Evolutionary conservation across 352 stramenopile genomes (phyloP).

Genomic region (Hyaloperonospora arabidopsidis): DNA sequence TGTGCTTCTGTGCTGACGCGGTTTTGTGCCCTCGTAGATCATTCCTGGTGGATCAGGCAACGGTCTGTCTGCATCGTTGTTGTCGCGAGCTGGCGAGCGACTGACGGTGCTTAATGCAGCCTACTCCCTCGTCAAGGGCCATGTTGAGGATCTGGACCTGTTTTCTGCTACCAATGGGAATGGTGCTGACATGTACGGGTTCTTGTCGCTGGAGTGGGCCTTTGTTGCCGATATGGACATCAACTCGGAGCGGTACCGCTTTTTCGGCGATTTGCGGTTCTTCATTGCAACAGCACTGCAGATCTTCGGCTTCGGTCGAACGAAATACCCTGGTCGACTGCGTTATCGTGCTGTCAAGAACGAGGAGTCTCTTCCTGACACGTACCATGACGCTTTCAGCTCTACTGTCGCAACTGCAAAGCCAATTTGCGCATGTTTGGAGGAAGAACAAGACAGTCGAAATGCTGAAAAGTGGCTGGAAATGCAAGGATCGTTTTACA

Average conservation of each 20-base stretch:
- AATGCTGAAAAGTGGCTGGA: slow-evolving; percentile 27
- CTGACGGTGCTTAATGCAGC: slow-evolving; percentile 49
- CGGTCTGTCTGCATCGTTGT: slow-evolving; percentile 46
- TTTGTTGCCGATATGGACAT: slow-evolving; percentile 76
- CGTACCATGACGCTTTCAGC: slow-evolving; percentile 31
- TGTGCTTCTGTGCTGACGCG: not conserved
- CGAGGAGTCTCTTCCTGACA: slow-evolving; percentile 21
- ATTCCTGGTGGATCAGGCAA: slow-evolving; percentile 59
- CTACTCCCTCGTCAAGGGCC: slow-evolving; percentile 59
- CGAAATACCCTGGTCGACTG: slow-evolving; percentile 33
- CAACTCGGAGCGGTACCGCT: slow-evolving; percentile 52
- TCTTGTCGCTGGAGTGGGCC: slow-evolving; percentile 82
- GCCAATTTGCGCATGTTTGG: slow-evolving; percentile 22
- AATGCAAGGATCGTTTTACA: slow-evolving; percentile 41
- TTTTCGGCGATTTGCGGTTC: slow-evolving; percentile 54
- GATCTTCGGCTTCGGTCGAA: slow-evolving; percentile 33
- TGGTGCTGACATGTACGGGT: slow-evolving; percentile 57
- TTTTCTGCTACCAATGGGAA: slow-evolving; percentile 40
- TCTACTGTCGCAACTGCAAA: slow-evolving; percentile 8
- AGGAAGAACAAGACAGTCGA: slow-evolving; percentile 11
- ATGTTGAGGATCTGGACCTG: slow-evolving; percentile 54
- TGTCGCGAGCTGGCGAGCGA: slow-evolving; percentile 41
- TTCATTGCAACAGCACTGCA: slow-evolving; percentile 33
- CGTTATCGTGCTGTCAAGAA: slow-evolving; percentile 32
- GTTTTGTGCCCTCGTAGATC: slow-evolving; percentile 18